These are phyloP conservation scores for Trametes punicea DNA, from an alignment of 768 basidiomycete genomes.

Conservation along the genomic window DNA sequence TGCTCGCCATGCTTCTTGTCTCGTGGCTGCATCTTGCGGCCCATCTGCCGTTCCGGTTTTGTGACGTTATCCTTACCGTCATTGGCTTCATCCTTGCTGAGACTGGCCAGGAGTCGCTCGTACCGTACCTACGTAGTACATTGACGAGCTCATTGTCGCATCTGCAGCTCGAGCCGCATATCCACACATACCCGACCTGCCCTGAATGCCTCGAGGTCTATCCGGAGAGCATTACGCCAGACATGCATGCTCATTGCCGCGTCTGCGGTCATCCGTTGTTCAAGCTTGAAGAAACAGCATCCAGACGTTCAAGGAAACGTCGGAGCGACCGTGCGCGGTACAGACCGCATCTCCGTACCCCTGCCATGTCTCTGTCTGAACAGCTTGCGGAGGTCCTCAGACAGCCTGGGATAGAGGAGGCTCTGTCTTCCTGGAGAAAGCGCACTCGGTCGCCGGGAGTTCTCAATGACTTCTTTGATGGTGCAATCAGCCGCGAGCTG, in stretches of 20 bases:
- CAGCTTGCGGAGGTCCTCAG: conserved; percentile 17
- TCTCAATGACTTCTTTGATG: conserved; percentile 30
- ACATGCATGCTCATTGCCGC: neutral
- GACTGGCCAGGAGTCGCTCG: neutral
- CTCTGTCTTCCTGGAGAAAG: conserved; percentile 20
- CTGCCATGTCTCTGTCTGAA: conserved; percentile 12
- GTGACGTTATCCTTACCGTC: neutral
- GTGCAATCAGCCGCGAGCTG: conserved; percentile 25
- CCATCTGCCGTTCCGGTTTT: conserved; percentile 1
- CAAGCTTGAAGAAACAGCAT: neutral
- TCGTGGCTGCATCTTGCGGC: conserved; percentile 1
- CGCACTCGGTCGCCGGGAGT: conserved; percentile 3
- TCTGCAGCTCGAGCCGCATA: neutral
- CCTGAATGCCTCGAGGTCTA: neutral
- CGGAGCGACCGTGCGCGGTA: neutral
- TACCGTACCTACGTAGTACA: neutral
- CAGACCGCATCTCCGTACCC: conserved; percentile 4
- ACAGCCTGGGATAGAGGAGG: conserved; percentile 27
- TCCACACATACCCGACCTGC: neutral
- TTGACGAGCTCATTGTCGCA: neutral
- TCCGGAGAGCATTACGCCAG: neutral
- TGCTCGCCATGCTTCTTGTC: neutral
- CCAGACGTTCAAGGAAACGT: neutral
- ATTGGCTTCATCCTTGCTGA: neutral
- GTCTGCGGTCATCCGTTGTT: neutral